Base-by-base conservation (phyloP, 306 rosid species). In the Sesbania bispinosa region DNA sequence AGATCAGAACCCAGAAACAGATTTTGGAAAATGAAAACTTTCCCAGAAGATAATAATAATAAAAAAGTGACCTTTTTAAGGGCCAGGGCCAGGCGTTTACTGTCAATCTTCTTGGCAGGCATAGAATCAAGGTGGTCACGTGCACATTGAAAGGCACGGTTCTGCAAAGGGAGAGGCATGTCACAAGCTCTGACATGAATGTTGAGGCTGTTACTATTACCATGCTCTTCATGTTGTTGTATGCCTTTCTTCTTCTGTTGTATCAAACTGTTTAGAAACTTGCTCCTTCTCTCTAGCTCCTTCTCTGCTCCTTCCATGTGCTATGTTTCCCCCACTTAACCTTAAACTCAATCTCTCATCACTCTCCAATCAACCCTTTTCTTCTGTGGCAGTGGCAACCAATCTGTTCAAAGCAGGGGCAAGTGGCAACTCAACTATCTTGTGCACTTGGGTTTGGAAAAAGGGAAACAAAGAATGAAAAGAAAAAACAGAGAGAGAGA, bases 231-330 rank as follows among this genome's bases (percentile, higher is more conserved):
- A 39, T 79, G 58, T 11, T 83, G 85, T 42, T 92, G 85, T 43
- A 19, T 75, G 15, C 87, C 76, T 69, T 90, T 90, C 91, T 93
- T 93, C 88, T 82, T 90, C 87, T 82, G 88, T 82, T 80, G 80
- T 68, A 93, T 93, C 72, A 93, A 78, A 30, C 94, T 84, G 65
- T 58, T 79, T 0, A 93, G 86, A 64, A 93, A 93, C 91, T 82
- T 93, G 83, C 91, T 90, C 20, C 96, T 76, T 74, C 96, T 85
- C 89, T 93, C 96, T 48, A 93, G 76, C 86, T 93, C 96, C 76
- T 83, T 77, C 72, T 85, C 96, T 43, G 93, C 96, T 80, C 83
- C 90, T 21, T 92, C 92, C 97, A 92, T 88, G 55, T 51, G 58
- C 5, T 72, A n/a, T n/a, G n/a, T 2, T 48, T 10, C 26, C n/a